A percentile compares a stretch with the other conserved stretches of the same genome.
These are phyloP conservation scores for Neurospora pannonica DNA, from an alignment of 495 filamentous ascomycete species.

Conservation along the genomic window DNA sequence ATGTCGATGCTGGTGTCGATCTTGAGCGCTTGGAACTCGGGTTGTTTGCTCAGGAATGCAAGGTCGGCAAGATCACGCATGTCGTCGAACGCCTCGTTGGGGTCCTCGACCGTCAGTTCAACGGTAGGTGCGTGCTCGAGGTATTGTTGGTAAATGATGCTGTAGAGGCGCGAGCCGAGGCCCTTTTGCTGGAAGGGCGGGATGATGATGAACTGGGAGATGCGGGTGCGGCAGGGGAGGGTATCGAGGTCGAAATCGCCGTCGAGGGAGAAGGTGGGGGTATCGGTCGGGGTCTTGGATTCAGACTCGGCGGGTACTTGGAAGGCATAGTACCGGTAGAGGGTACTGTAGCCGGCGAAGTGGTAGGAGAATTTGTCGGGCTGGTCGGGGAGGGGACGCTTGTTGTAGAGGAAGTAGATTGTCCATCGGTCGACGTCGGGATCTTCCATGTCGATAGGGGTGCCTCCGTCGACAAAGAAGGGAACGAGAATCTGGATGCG, in stretches of 20 bases:
- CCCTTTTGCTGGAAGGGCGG: constrained; percentile 76
- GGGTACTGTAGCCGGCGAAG: constrained; percentile 78
- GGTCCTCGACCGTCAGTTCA: constrained; percentile 93
- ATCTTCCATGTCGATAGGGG: constrained; percentile 59
- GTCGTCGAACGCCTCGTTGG: constrained; percentile 88
- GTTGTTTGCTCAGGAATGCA: constrained; percentile 46
- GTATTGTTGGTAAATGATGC: constrained; percentile 58
- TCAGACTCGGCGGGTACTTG: constrained; percentile 4
- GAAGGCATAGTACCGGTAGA: constrained; percentile 73
- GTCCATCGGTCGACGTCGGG: constrained; percentile 76
- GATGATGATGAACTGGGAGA: constrained; percentile 91
- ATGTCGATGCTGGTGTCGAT: constrained; percentile 36
- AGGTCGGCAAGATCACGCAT: constrained; percentile 80
- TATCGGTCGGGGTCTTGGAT: constrained; percentile 6
- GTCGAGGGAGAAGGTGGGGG: constrained; percentile 11
- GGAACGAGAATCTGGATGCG: constrained; percentile 77
- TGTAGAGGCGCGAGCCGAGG: constrained; percentile 74
- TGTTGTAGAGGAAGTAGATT: constrained; percentile 74
- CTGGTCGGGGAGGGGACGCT: constrained; percentile 35
- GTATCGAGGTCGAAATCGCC: constrained; percentile 20
- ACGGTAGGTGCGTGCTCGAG: constrained; percentile 50
- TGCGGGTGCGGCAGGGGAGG: constrained; percentile 62
- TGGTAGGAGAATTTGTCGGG: constrained; percentile 50
- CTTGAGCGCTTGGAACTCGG: constrained; percentile 43
- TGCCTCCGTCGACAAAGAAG: constrained; percentile 87